phyloP scores from a whole-genome alignment of 2,329 filamentous ascomycete species.

The Aspergillus ochraceoroseus region DNA sequence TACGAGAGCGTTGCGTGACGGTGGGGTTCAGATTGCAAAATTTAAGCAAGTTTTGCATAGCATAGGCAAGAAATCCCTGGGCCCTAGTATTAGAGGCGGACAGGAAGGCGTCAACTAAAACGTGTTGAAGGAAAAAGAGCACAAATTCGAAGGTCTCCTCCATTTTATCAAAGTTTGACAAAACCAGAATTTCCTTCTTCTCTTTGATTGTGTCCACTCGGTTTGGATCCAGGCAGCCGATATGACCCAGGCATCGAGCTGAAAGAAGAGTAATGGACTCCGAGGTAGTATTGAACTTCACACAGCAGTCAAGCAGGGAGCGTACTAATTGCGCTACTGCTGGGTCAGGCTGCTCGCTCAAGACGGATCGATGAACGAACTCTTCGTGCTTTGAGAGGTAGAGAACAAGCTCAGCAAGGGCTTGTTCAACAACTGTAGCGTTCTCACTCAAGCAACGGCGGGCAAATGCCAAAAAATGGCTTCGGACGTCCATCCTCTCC shows the following conservation, averaged over 20 bases:
- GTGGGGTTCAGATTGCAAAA: slow-evolving; percentile 66
- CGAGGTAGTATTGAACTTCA: slow-evolving; percentile 68
- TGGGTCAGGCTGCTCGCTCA: slow-evolving; percentile 76
- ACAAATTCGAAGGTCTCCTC: slow-evolving; percentile 82
- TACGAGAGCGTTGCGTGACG: slow-evolving; percentile 48
- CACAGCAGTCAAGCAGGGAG: slow-evolving; percentile 76
- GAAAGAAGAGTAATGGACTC: slow-evolving; percentile 66
- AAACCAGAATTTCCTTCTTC: slow-evolving; percentile 75
- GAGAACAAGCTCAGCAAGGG: slow-evolving; percentile 68
- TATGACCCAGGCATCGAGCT: slow-evolving; percentile 75
- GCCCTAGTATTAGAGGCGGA: slow-evolving; percentile 81
- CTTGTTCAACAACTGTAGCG: slow-evolving; percentile 74
- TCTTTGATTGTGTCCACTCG: slow-evolving; percentile 74
- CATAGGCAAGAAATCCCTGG: slow-evolving; percentile 88
- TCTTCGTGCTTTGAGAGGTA: slow-evolving; percentile 70
- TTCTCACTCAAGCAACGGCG: slow-evolving; percentile 77
- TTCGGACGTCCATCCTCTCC: slow-evolving; percentile 59
- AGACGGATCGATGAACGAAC: slow-evolving; percentile 70
- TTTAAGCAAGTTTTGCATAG: slow-evolving; percentile 85
- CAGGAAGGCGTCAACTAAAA: slow-evolving; percentile 85
- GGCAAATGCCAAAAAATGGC: slow-evolving; percentile 65
- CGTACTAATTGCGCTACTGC: slow-evolving; percentile 68
- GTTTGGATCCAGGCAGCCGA: slow-evolving; percentile 90
- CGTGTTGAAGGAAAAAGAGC: slow-evolving; percentile 76
- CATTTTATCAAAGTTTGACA: slow-evolving; percentile 75